These are phyloP conservation scores for Physcia stellaris DNA, from an alignment of 495 filamentous ascomycete genomes.

Conservation along the genomic window DNA sequence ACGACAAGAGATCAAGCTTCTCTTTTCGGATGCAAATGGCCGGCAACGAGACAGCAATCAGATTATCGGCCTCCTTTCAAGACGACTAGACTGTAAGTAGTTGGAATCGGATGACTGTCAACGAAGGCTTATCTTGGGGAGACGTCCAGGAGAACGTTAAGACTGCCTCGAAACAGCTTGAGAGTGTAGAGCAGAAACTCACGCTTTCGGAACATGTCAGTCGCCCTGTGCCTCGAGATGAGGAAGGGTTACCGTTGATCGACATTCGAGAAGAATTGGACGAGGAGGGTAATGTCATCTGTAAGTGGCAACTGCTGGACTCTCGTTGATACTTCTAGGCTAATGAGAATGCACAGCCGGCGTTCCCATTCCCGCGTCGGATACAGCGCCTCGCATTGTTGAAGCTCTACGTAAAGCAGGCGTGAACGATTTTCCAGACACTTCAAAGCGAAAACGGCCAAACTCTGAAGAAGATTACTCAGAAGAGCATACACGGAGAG, in stretches of 20 bases:
- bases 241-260: conserved; percentile 58
- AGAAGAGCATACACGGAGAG: too few species aligned
- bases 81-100: conserved; percentile 55
- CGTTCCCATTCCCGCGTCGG: conserved; percentile 47
- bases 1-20: conserved; percentile 50
- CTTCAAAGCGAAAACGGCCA: too few species aligned
- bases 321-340: too few species aligned
- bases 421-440: conserved; percentile 37
- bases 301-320: too few species aligned
- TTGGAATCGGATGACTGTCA: background rate
- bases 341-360: too few species aligned
- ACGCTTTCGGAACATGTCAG: conserved; percentile 30
- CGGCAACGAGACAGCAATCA: conserved; percentile 33
- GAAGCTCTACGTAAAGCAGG: conserved; percentile 61
- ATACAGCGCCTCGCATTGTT: conserved; percentile 45
- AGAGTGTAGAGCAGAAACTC: conserved; percentile 52
- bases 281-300: conserved; percentile 76
- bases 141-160: conserved; percentile 68
- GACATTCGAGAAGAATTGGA: conserved; percentile 90
- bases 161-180: conserved; percentile 29
- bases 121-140: conserved; percentile 8
- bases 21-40: conserved; percentile 42
- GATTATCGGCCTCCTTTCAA: conserved; percentile 55
- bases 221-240: conserved; percentile 30
- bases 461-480: too few species aligned